These are phyloP conservation scores for Calcarisporium arbuscula DNA, from an alignment of 2,329 filamentous ascomycete species.

Conservation along the genomic window DNA sequence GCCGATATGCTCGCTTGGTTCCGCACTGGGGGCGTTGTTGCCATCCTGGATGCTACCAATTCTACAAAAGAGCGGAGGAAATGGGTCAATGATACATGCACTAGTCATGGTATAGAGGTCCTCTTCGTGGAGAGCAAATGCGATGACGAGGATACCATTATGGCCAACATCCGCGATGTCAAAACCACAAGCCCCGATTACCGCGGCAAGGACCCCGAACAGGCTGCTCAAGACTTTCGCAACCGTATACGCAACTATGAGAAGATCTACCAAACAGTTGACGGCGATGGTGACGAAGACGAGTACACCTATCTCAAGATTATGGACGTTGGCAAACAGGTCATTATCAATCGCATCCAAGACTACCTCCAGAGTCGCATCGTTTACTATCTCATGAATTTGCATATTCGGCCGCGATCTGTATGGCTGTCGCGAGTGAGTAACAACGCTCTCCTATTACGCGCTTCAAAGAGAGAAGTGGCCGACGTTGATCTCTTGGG, in stretches of 20 bases:
- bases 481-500: no score
- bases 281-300: conserved; percentile 71
- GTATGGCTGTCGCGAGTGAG: conserved; percentile 91
- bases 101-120: conserved; percentile 73
- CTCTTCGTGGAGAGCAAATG: conserved; percentile 97
- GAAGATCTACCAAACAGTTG: conserved; percentile 90
- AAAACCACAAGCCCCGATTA: conserved; percentile 97
- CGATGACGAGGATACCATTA: conserved; percentile 91
- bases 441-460: conserved; percentile 13
- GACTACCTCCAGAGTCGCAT: conserved; percentile 95
- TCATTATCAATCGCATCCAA: conserved; percentile 96
- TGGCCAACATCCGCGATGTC: conserved; percentile 96
- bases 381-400: conserved; percentile 97
- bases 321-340: conserved; percentile 90
- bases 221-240: conserved; percentile 84
- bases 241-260: conserved; percentile 96
- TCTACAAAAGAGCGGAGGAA: conserved; percentile 82
- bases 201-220: conserved; percentile 85
- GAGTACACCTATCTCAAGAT: conserved; percentile 94
- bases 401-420: conserved; percentile 92
- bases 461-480: not conserved
- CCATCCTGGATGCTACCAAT: conserved; percentile 94
- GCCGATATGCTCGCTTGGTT: conserved; percentile 96
- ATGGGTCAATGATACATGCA: conserved; percentile 83
- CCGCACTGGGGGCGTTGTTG: conserved; percentile 71